Conservation (phyloP, 169 alveolate species). For the Cyclospora cayetanensis region DNA sequence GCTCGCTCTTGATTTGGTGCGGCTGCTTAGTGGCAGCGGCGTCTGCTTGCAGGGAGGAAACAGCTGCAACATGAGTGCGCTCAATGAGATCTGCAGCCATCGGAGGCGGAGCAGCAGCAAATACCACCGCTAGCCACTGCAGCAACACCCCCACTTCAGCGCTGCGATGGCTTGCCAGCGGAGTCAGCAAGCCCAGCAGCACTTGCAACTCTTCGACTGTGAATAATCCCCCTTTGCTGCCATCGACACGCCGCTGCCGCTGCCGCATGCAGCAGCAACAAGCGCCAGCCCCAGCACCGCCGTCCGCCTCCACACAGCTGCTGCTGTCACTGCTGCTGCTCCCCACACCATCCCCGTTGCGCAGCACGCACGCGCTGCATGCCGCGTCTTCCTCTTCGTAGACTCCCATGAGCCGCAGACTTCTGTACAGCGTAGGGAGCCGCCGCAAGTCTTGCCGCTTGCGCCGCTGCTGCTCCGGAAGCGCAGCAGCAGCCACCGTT, state of each 20-base stretch:
- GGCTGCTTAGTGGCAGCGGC: not conserved
- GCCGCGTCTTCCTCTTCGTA: not conserved
- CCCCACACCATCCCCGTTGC: too few relatives aligned
- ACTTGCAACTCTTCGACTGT: constrained; percentile 31
- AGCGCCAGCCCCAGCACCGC: not conserved
- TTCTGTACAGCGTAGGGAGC: not conserved
- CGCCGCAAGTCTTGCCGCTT: not conserved
- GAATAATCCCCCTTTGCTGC: constrained; percentile 35
- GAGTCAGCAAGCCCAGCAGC: constrained; percentile 22
- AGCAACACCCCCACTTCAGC: constrained; percentile 27
- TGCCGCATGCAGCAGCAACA: constrained; percentile 2
- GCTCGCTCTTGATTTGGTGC: constrained; percentile 22
- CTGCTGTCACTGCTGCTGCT: constrained; percentile 5
- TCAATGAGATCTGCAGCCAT: not conserved
- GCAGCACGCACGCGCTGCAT: not conserved
- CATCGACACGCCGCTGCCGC: not conserved
- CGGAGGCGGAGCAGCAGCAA: constrained; percentile 55
- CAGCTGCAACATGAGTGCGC: not conserved
- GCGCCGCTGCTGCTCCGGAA: constrained; percentile 27
- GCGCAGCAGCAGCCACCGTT: constrained; percentile 20
- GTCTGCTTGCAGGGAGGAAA: not conserved
- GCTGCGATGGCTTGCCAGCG: constrained; percentile 30
- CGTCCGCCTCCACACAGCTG: not conserved
- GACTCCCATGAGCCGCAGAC: not conserved
- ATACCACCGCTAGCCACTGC: constrained; percentile 47